Evolutionary conservation across 2,329 filamentous ascomycete genomes (phyloP), one percentile per base, ranked within the genome.

Genomic region (Sclerotinia sclerotiorum): DNA sequence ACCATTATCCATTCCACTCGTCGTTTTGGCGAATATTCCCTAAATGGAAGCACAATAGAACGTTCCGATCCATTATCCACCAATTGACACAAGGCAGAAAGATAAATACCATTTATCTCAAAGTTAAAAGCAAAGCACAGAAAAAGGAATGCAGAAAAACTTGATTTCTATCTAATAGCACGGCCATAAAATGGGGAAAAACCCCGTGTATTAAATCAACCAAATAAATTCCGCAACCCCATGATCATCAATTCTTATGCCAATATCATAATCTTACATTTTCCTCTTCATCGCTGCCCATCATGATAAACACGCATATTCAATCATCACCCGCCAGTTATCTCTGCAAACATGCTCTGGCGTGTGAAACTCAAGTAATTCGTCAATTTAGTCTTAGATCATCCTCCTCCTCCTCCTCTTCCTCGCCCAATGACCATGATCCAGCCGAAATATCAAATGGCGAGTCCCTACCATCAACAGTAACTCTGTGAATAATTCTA

Each of bases 291-390:
- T 54, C 0, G 4, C 2, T 4, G 7, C 27, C 7, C 15, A 21
- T 19, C n/a, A 13, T 27, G 48, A 27, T 51, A 1, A 24, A 51
- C 2, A 13, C 48, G 1, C 21, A 48, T 48, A 48, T 7, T 39
- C 46, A n/a, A 7, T 8, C 10, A 8, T 1, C 11, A 5, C 5
- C 24, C 24, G 49, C 7, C 51, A 19, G 17, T 0, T 10, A 19
- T 29, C 19, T 3, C 15, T 54, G 17, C 4, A 21, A 11, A 13
- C 27, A 1, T 13, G 0, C 21, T 10, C 27, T 6, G 0, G 0
- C 4, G 0, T 6, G 19, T 15, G 21, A 19, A 54, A 11, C 1
- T 32, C 27, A 21, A 42, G 39, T 29, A 3, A 42, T 42, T 42
- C 5, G 39, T 42, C 39, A 17, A 42, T 42, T 17, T 42, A 15